These are phyloP conservation scores for Cymbopogon citratus DNA, from an alignment of 176 grass and related monocot genomes.

Conservation along the genomic window DNA sequence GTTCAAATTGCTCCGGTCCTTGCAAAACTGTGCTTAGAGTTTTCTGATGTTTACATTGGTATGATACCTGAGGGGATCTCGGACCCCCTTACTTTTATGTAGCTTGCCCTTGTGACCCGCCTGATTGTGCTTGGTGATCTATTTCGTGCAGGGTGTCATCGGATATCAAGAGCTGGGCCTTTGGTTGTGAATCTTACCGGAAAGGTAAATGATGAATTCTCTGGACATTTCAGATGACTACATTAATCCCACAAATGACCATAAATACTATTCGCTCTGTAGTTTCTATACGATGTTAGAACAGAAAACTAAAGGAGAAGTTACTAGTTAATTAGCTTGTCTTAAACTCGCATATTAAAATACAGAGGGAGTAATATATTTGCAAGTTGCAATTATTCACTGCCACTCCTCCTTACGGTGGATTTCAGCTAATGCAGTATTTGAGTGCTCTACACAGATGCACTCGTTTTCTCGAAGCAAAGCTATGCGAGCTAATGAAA, in stretches of 20 bases:
- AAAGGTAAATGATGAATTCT: constrained; percentile 61
- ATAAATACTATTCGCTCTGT: neutral
- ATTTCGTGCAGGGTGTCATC: constrained; percentile 60
- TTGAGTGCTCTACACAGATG: neutral
- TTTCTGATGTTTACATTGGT: constrained; percentile 95
- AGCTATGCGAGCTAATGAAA: constrained; percentile 6
- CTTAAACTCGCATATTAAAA: too few species aligned
- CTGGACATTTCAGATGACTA: neutral
- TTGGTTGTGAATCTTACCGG: constrained; percentile 70
- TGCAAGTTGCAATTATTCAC: neutral
- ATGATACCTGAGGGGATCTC: constrained; percentile 8
- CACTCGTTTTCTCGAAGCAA: neutral
- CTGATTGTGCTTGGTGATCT: constrained; percentile 14
- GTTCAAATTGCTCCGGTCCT: constrained; percentile 62
- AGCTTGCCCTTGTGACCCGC: neutral
- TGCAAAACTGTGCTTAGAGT: constrained; percentile 72
- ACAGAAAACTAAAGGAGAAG: neutral
- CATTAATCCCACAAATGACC: neutral
- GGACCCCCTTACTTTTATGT: neutral
- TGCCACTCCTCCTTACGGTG: too few species aligned
- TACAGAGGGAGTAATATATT: neutral
- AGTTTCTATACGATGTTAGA: neutral
- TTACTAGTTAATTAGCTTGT: too few species aligned
- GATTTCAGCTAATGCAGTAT: neutral
- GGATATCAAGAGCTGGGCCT: constrained; percentile 54